Base-by-base conservation (phyloP, 1,284 basidiomycete genomes). In the Neolentinus lepideus region DNA sequence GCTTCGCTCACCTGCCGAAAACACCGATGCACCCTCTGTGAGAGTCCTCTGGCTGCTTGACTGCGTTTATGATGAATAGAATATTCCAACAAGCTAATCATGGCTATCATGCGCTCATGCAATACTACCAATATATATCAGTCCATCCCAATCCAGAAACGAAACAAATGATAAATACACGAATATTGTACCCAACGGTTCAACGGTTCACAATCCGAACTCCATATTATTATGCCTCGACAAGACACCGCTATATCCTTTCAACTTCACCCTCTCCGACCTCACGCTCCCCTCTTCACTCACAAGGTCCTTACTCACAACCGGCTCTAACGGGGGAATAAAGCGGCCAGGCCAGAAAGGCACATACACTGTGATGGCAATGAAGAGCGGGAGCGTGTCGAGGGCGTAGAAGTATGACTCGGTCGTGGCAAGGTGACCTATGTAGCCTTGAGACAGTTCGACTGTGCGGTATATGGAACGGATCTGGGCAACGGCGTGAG, bases 381-480 rank as follows among this genome's bases (percentile, higher is more conserved):
- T 65, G 57, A 84, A 76, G 4, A 88, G 72, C 14, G 83, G 84
- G 10, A 85, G 71, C 1, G 85, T 85, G 65, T 90, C 86, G 31
- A 89, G 72, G 1, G 69, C 78, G 61, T 88, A 87, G 70, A 90
- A 89, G 64, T 77, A 81, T 1, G 67, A 64, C 66, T 87, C 83
- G 21, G 79, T 79, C 0, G 79, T 85, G 8, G 83, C 77, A 14
- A 89, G 74, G 52, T 74, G 73, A 2, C 86, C 86, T 26, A 69
- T 65, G 67, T 77, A 87, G 29, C 87, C 88, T 69, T 88, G 71
- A 8, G 79, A 80, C 21, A 86, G 73, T 62, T 90, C 86, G 31
- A 82, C 75, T 1, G 82, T 82, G 65, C 88, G 79, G 68, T 83
- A 90, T 2, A 79, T 69, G 43, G 83, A 88, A 64, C 87, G 83